A percentile compares a stretch with the other conserved stretches of the same genome.
Conservation (phyloP, 169 alveolate genomes). For the Cryptosporidium baileyi region DNA sequence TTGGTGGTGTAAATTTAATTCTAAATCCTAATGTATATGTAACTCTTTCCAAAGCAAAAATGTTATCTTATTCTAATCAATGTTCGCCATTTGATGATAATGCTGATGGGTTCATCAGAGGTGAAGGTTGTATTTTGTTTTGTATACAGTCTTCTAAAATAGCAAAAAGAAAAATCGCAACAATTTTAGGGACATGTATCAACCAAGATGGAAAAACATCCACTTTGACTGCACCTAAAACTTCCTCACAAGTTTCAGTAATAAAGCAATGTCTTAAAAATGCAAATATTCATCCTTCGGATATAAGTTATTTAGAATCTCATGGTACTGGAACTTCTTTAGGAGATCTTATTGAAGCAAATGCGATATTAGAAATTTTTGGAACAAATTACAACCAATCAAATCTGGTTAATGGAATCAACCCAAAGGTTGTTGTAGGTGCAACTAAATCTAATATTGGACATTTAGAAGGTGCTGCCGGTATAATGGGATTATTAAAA, state of each 20-base stretch:
- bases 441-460: conserved; percentile 60
- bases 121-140: conserved; percentile 49
- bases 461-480: conserved; percentile 69
- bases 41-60: conserved; percentile 45
- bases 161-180: conserved; percentile 51
- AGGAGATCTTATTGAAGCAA: conserved; percentile 81
- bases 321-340: conserved; percentile 84
- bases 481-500: conserved; percentile 36
- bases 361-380: conserved; percentile 63
- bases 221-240: conserved; percentile 72
- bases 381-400: background rate
- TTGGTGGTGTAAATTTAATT: conserved; percentile 41
- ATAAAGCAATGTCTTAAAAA: conserved; percentile 31
- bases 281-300: conserved; percentile 12
- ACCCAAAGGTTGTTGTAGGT: conserved; percentile 21
- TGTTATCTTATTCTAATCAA: conserved; percentile 29
- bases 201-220: conserved; percentile 69
- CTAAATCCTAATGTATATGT: conserved; percentile 53
- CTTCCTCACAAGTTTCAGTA: conserved; percentile 28
- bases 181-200: conserved; percentile 50
- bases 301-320: conserved; percentile 72
- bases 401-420: background rate
- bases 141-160: conserved; percentile 5
- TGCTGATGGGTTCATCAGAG: conserved; percentile 62
- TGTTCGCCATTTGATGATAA: conserved; percentile 66